phyloP scores from a whole-genome alignment of 192 early-diverging fungal species.

The Martensiomyces pterosporus region DNA sequence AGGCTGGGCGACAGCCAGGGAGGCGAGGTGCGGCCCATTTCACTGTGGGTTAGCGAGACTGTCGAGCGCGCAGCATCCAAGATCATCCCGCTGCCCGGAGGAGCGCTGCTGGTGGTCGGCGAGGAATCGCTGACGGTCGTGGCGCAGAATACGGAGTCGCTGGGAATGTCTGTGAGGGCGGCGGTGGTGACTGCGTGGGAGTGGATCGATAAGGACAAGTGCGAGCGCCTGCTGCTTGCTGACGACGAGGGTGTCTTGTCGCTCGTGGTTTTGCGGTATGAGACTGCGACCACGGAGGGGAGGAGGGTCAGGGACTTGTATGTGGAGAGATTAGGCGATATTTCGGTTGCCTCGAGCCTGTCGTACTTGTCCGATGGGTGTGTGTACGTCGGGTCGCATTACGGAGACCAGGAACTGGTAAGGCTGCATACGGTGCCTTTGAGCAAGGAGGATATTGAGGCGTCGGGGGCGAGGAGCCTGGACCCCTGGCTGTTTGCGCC shows the following conservation, averaged over 20 bases:
- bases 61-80: conserved; percentile 16
- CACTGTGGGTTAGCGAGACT: conserved; percentile 17
- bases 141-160: not conserved
- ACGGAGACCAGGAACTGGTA: conserved; percentile 78
- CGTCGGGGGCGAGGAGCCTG: not conserved
- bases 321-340: conserved; percentile 48
- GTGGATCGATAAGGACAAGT: conserved; percentile 51
- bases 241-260: conserved; percentile 64
- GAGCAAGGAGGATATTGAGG: conserved; percentile 1
- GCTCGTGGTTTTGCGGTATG: conserved; percentile 50
- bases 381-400: conserved; percentile 81
- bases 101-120: conserved; percentile 25
- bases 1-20: conserved; percentile 5
- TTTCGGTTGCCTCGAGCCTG: conserved; percentile 57
- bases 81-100: conserved; percentile 22
- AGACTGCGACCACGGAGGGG: conserved; percentile 4
- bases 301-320: conserved; percentile 36
- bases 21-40: conserved; percentile 14
- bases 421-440: conserved; percentile 54
- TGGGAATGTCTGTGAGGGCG: conserved; percentile 11
- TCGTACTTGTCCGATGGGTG: conserved; percentile 64
- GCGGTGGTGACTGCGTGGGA: conserved; percentile 53
- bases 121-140: conserved; percentile 27
- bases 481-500: not conserved
- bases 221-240: conserved; percentile 61